Conservation (phyloP, 2,329 filamentous ascomycete species). For the Arthrobotrys megalospora region DNA sequence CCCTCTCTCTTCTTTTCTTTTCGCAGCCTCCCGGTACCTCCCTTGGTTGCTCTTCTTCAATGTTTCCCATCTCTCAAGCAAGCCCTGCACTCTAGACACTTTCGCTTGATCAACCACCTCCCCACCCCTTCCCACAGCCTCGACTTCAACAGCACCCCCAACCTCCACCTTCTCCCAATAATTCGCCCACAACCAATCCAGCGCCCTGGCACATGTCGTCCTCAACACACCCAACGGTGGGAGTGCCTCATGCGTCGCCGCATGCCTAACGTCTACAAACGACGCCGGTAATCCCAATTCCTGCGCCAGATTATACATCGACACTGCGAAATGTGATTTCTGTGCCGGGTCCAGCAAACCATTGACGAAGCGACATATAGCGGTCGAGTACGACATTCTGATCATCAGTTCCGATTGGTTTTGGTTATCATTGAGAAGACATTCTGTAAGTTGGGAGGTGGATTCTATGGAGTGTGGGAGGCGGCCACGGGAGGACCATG, state of each 20-base stretch:
- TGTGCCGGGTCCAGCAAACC: slow-evolving; percentile 81
- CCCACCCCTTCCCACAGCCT: slow-evolving; percentile 13
- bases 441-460: slow-evolving; percentile 80
- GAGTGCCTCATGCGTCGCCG: slow-evolving; percentile 89
- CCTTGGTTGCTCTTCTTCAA: slow-evolving; percentile 36
- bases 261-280: slow-evolving; percentile 90
- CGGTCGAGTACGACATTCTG: slow-evolving; percentile 79
- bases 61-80: slow-evolving; percentile 43
- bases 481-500: slow-evolving; percentile 80
- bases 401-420: slow-evolving; percentile 74
- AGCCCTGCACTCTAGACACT: slow-evolving; percentile 41
- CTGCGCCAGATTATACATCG: slow-evolving; percentile 80
- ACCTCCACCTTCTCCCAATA: slow-evolving; percentile 76
- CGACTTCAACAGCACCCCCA: slow-evolving; percentile 41
- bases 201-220: slow-evolving; percentile 77
- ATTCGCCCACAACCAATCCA: slow-evolving; percentile 89
- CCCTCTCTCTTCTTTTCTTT: slow-evolving; percentile 44
- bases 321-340: slow-evolving; percentile 75
- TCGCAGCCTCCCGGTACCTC: slow-evolving; percentile 32
- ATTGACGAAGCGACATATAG: slow-evolving; percentile 85
- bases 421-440: slow-evolving; percentile 76
- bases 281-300: slow-evolving; percentile 79
- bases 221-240: slow-evolving; percentile 82
- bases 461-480: slow-evolving; percentile 86
- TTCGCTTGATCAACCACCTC: slow-evolving; percentile 45